These are phyloP conservation scores for Dactylellina parvicollis DNA, from an alignment of 2,329 filamentous ascomycete species.

Conservation along the genomic window DNA sequence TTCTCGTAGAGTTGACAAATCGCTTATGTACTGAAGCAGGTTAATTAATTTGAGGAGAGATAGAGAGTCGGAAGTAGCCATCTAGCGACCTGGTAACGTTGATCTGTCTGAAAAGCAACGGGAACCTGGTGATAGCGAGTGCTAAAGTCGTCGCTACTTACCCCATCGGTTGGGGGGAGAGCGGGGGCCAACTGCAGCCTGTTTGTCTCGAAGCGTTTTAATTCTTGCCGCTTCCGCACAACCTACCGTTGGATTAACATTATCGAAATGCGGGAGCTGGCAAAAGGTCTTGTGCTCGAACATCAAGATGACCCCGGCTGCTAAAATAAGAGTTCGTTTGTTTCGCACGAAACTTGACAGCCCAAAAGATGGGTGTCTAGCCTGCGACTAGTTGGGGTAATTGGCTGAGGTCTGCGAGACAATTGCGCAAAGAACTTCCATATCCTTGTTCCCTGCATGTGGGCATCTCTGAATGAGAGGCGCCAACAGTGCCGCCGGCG, in stretches of 20 bases:
- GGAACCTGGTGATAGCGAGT: conserved; percentile 31
- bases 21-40: conserved; percentile 27
- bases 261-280: conserved; percentile 51
- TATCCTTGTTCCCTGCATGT: conserved; percentile 53
- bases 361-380: conserved; percentile 51
- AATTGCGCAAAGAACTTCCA: conserved; percentile 54
- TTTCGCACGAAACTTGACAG: conserved; percentile 54
- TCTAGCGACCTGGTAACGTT: conserved; percentile 35
- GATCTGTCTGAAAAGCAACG: conserved; percentile 22
- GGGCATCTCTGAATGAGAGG: conserved; percentile 31
- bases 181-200: conserved; percentile 41
- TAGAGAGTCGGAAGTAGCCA: conserved; percentile 15
- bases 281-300: conserved; percentile 49
- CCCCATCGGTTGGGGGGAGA: conserved; percentile 29
- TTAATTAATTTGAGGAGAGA: conserved; percentile 36
- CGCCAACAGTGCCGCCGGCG: conserved; percentile 51
- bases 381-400: conserved; percentile 51
- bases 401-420: conserved; percentile 51
- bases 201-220: conserved; percentile 50
- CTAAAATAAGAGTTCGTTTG: conserved; percentile 55
- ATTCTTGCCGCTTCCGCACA: conserved; percentile 52
- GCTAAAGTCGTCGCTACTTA: conserved; percentile 41
- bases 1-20: conserved; percentile 48
- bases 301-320: conserved; percentile 46
- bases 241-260: conserved; percentile 49